A percentile compares a stretch with the other conserved stretches of the same genome.
These are phyloP conservation scores for Pythium chondricola DNA, from an alignment of 352 stramenopile species.

Conservation along the genomic window DNA sequence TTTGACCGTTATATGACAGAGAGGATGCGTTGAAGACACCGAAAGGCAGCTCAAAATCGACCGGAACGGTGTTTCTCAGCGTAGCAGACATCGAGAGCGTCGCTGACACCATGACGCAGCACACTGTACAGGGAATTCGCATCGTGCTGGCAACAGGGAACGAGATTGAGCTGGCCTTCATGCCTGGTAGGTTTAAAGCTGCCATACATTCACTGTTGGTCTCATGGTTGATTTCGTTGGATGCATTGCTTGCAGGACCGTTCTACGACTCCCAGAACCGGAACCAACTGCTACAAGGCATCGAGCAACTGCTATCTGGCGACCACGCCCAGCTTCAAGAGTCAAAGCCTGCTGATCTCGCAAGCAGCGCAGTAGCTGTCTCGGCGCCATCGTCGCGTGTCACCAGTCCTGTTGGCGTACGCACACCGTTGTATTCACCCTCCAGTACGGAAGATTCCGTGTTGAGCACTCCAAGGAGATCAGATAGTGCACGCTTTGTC, in stretches of 20 bases:
- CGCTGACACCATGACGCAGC: conserved; percentile 32
- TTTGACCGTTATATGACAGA: conserved; percentile 12
- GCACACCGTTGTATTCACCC: too few species aligned
- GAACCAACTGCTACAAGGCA: conserved; percentile 34
- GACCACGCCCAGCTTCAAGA: conserved; percentile 9
- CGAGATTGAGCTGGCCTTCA: conserved; percentile 52
- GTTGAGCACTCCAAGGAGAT: too few species aligned
- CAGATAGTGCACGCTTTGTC: too few species aligned
- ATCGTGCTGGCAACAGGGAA: conserved; percentile 26
- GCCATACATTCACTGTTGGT: not conserved
- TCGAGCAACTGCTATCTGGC: conserved; percentile 15
- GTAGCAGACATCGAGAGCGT: conserved; percentile 22
- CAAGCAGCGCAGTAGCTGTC: not conserved
- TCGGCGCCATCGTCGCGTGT: too few species aligned
- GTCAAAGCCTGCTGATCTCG: not conserved
- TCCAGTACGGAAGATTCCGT: too few species aligned
- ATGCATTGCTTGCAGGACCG: too few species aligned
- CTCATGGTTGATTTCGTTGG: not conserved
- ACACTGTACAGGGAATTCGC: conserved; percentile 32
- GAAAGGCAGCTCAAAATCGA: conserved; percentile 18
- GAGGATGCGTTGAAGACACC: conserved; percentile 19
- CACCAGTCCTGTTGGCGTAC: too few species aligned
- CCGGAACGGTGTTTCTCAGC: conserved; percentile 29
- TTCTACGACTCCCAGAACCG: conserved; percentile 29
- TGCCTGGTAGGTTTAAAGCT: conserved; percentile 30